These are phyloP conservation scores for Chaetothyriales sp. DNA, from an alignment of 2,329 filamentous ascomycete species.

Conservation along the genomic window DNA sequence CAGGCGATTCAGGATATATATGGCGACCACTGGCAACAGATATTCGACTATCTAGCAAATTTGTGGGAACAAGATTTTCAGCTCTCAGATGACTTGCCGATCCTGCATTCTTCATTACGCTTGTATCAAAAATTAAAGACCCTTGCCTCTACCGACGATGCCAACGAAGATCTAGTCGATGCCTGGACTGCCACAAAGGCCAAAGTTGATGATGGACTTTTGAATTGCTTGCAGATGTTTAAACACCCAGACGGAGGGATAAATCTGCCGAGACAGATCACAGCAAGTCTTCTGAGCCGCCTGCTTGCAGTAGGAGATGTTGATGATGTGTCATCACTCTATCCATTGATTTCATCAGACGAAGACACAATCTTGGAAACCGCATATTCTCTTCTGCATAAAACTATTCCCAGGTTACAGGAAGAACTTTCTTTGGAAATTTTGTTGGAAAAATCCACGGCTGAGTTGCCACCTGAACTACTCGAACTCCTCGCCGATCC, in stretches of 20 bases:
- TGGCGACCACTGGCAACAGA: constrained; percentile 69
- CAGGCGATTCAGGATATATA: constrained; percentile 70
- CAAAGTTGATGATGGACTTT: constrained; percentile 42
- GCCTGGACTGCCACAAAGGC: constrained; percentile 50
- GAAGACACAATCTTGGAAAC: constrained; percentile 65
- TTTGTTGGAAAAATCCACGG: constrained; percentile 40
- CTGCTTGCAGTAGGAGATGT: constrained; percentile 38
- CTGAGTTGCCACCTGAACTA: constrained; percentile 68
- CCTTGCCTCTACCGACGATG: constrained; percentile 34
- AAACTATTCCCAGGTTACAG: constrained; percentile 62
- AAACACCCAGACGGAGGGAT: constrained; percentile 36
- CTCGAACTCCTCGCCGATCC: constrained; percentile 67
- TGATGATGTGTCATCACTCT: constrained; percentile 53
- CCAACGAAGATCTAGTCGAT: constrained; percentile 74
- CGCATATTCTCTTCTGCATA: constrained; percentile 67
- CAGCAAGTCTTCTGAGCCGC: constrained; percentile 60
- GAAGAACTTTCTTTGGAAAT: constrained; percentile 70
- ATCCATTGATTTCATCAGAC: constrained; percentile 59
- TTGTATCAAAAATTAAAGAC: constrained; percentile 51
- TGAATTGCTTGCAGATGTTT: constrained; percentile 42
- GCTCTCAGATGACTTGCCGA: constrained; percentile 43
- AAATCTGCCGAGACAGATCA: constrained; percentile 50
- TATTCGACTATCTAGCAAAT: constrained; percentile 44
- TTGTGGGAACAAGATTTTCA: constrained; percentile 42
- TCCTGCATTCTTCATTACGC: constrained; percentile 59